Evolutionary conservation across 768 basidiomycete species (phyloP).

Genomic region (Fomitopsis pulvina): DNA sequence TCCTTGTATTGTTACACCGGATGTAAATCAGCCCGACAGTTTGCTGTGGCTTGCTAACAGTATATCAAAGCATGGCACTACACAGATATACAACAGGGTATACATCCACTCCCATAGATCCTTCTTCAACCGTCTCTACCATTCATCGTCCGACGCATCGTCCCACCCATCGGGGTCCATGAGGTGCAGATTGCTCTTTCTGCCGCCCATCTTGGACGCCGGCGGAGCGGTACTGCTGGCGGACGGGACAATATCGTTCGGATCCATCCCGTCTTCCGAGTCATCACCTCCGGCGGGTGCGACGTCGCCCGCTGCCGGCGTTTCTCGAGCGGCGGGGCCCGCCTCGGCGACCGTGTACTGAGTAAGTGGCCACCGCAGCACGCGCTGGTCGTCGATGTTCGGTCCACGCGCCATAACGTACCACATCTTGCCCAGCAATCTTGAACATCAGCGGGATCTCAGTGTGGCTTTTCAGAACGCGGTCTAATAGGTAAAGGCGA

Average conservation of each 20-base stretch:
- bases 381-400: slow-evolving; percentile 20
- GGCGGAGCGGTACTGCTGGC: not conserved
- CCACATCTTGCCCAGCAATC: slow-evolving; percentile 19
- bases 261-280: slow-evolving; percentile 11
- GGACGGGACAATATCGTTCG: slow-evolving; percentile 7
- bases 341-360: not conserved
- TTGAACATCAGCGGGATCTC: not conserved
- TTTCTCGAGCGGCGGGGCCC: not conserved
- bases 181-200: not conserved
- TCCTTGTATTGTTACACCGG: no score
- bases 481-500: not conserved
- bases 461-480: not conserved
- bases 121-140: not conserved
- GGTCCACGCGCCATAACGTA: slow-evolving; percentile 13
- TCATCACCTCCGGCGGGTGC: not conserved
- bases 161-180: slow-evolving; percentile 5
- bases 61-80: no score
- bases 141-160: slow-evolving; percentile 3
- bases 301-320: not conserved
- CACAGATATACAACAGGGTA: no score
- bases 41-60: no score
- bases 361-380: slow-evolving; percentile 2
- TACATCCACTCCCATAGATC: not conserved
- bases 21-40: no score
- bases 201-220: not conserved